Base-by-base conservation (phyloP, 2,329 filamentous ascomycete genomes). In the Talaromyces sp. region DNA sequence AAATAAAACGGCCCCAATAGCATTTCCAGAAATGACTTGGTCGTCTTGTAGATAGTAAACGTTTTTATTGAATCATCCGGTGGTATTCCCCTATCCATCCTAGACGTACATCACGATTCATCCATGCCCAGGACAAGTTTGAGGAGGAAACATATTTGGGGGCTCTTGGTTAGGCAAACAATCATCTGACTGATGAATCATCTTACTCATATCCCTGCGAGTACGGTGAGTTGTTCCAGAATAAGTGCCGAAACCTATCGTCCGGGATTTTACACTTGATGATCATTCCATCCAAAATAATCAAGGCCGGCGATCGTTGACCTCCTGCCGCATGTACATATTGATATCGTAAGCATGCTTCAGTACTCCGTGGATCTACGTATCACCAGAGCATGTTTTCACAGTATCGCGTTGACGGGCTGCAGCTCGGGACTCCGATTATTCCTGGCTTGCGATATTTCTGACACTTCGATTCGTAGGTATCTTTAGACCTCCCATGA, bases 121-220 rank as follows among this genome's bases (percentile, higher is more conserved):
- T 1, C 27, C 3, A 33, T 19, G 2, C 13, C 11, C 1, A 50
- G 22, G 0, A 52, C 49, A 52, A 19, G 8, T 6, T 54, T 54
- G 50, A 35, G 17, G 9, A 54, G n/a, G 3, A 35, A 35, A 15
- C 15, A 2, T 25, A 33, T 33, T 35, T 54, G 50, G 50, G 31
- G 27, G 27, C 50, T 54, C 50, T 54, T 22, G 9, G 31, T 7
- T 37, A 54, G 31, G n/a, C 50, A 19, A 37, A 35, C 31, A 11
- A 54, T 54, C 50, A 37, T 54, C 50, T 54, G 52, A 56, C 52
- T 25, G 52, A 17, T 54, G 19, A 37, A 37, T 37, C 52, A 56
- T 37, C 33, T 37, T 22, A 22, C 22, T 17, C 13, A n/a, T 22
- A 54, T 39, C n/a, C 33, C 52, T 37, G 31, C 17, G 49, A 52